Base-by-base conservation (phyloP, 176 grass and related monocot species). In the Puccinellia tenuiflora region DNA sequence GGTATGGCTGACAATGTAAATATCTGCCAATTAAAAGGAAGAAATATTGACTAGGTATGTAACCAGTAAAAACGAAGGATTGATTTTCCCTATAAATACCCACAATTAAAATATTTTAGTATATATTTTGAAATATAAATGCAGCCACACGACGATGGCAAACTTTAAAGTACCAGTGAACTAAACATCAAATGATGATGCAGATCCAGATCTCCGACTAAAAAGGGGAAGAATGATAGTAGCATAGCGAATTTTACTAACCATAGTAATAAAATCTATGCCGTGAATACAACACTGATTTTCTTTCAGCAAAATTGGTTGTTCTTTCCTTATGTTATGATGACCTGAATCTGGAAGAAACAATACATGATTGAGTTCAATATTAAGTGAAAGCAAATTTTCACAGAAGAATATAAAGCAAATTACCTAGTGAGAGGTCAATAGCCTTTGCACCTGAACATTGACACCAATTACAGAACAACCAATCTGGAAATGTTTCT, bases 1-100 rank as follows among this genome's bases (percentile, higher is more conserved):
- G 92, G 96, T 90, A 93, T 88, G 63, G 96, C 96, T 80, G 96
- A 98, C 59, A 98, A 81, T 26, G 90, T 98, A 85, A 98, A 98
- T 83, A 98, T 91, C 96, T 98, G 90, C 37, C 40, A 88, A 70
- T 47, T 7, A 84, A 86, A 74, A 83, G 61, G 61, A 56, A 28
- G 21, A 9, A 42, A 85, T 50, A 83, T 37, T 82, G 37, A 59
- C 39, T n/a, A 39, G 30, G 28, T 52, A 65, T 47, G 56, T 34
- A 20, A 72, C 35, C 65, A 81, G 15, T 12, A 71, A 38, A 20
- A 68, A 10, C 52, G 20, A 34, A 26, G 63, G 6, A 5, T 71
- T 76, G 79, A 26, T 22, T 74, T 16, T 12, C 3, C 18, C 38
- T 20, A 9, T 38, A 72, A 53, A 22, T 16, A 73, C 53, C 73